Evolutionary conservation across 2,329 filamentous ascomycete species (phyloP).

Genomic region (Magnaporthiopsis rhizophila): DNA sequence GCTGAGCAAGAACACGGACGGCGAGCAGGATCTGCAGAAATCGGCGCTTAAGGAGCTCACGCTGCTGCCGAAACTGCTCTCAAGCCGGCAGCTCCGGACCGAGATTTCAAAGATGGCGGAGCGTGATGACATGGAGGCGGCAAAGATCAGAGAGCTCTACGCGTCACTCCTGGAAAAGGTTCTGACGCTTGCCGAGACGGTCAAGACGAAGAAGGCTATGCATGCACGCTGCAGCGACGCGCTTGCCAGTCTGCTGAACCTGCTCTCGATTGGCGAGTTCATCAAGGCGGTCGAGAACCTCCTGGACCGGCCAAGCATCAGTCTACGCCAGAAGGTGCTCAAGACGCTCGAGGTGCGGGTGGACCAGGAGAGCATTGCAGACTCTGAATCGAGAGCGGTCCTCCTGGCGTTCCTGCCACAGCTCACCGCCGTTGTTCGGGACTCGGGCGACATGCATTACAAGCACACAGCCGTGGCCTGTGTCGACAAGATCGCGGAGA

Average conservation of each 20-base stretch:
- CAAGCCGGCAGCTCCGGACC: constrained; percentile 46
- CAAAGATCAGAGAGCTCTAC: constrained; percentile 61
- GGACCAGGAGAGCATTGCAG: constrained; percentile 59
- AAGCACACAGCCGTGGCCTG: constrained; percentile 83
- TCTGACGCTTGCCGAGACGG: constrained; percentile 55
- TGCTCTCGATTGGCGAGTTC: constrained; percentile 82
- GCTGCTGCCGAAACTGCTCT: constrained; percentile 49
- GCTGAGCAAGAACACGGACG: constrained; percentile 48
- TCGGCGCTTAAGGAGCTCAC: constrained; percentile 47
- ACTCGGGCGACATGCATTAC: constrained; percentile 63
- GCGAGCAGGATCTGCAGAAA: constrained; percentile 38
- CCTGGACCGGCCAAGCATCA: constrained; percentile 65
- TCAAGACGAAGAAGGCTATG: constrained; percentile 48
- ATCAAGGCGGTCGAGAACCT: constrained; percentile 80
- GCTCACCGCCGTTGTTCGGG: constrained; percentile 67
- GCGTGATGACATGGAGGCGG: constrained; percentile 56
- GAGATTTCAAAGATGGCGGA: constrained; percentile 51
- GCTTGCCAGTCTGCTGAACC: constrained; percentile 70
- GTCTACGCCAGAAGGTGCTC: constrained; percentile 71
- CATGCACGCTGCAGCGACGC: constrained; percentile 58
- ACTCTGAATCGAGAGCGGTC: constrained; percentile 50
- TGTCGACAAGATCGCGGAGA: constrained; percentile 86
- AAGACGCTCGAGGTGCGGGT: constrained; percentile 75
- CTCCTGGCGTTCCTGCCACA: constrained; percentile 74
- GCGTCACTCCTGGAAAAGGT: constrained; percentile 59